Base-by-base conservation (phyloP, 306 rosid genomes). In the Sophora flavescens region DNA sequence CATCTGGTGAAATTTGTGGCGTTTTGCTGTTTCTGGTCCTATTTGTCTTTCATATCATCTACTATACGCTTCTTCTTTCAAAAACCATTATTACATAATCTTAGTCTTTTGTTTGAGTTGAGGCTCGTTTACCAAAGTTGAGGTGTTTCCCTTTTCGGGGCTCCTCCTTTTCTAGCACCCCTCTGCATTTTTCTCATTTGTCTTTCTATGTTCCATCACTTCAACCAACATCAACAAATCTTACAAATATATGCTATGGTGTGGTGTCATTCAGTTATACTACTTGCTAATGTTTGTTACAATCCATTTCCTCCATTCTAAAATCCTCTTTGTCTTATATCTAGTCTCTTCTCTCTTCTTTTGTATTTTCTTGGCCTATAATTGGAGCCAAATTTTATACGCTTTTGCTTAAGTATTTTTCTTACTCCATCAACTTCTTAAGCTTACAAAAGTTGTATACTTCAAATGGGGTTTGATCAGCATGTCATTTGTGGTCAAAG, bases 131-230 rank as follows among this genome's bases (percentile, higher is more conserved):
- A 74, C 84, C 91, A 75, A 87, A 87, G 81, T 42, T 71, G 54
- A 76, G 73, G 73, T 83, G 51, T 81, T 81, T 83, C 84, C 84
- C 69, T 83, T 87, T 91, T 84, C 67, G 72, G 83, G 69, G 81
- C 52, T 77, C 82, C 77, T 75, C 75, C 76, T 80, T 76, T 76
- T 80, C 78, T 82, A 69, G 15, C 2, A 15, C 82, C 42, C 74
- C 53, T 77, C 82, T 85, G 87, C 78, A 74, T 50, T 83, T 84
- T 77, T 88, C 91, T 89, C 81, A 75, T 85, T 82, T 88, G 88
- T 86, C 95, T 86, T 82, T 84, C 90, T 67, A 81, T 85, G 93
- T 88, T 91, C 91, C 85, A 81, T 93, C 96, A 77, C 86, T 84
- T 89, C 91, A 84, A 58, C 52, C 17, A 45, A 8, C 17, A 63